Evolutionary conservation across 352 stramenopile species (phyloP).

Genomic region (Albugo candida): DNA sequence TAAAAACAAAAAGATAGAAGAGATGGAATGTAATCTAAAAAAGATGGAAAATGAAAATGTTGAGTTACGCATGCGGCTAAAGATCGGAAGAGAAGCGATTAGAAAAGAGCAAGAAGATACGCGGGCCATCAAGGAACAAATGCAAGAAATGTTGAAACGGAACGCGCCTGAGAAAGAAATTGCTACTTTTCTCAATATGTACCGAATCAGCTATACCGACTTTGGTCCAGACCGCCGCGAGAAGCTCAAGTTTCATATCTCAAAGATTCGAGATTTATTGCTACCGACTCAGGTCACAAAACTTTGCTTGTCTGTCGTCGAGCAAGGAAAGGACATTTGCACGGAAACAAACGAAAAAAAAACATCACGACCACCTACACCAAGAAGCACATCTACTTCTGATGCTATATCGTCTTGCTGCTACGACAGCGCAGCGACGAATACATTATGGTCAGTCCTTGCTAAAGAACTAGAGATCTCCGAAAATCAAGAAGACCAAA

Average conservation of each 20-base stretch:
- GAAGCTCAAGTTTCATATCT: slow-evolving; percentile 53
- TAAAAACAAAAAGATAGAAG: slow-evolving; percentile 49
- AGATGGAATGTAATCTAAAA: slow-evolving; percentile 39
- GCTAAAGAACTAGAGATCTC: slow-evolving; percentile 48
- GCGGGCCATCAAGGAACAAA: slow-evolving; percentile 60
- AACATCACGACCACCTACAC: slow-evolving; percentile 11
- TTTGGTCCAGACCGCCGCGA: slow-evolving; percentile 52
- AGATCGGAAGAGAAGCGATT: slow-evolving; percentile 64
- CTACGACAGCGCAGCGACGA: slow-evolving; percentile 16
- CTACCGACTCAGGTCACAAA: slow-evolving; percentile 65
- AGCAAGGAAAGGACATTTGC: slow-evolving; percentile 38
- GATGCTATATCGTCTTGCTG: too few species aligned
- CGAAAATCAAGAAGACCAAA: slow-evolving; percentile 39
- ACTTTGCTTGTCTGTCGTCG: slow-evolving; percentile 52
- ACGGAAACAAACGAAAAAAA: slow-evolving; percentile 28
- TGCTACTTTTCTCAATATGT: slow-evolving; percentile 61
- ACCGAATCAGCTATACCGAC: slow-evolving; percentile 66
- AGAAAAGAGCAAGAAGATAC: slow-evolving; percentile 54
- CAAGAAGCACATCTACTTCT: neutral
- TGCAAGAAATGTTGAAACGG: slow-evolving; percentile 51
- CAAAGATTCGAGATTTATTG: slow-evolving; percentile 43
- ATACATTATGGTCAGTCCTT: slow-evolving; percentile 54
- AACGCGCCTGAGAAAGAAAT: slow-evolving; percentile 51
- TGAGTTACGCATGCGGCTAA: slow-evolving; percentile 59
- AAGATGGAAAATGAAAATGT: slow-evolving; percentile 57